Evolutionary conservation across 805 yeast genomes (phyloP).

Genomic region (Ogataea neopini): DNA sequence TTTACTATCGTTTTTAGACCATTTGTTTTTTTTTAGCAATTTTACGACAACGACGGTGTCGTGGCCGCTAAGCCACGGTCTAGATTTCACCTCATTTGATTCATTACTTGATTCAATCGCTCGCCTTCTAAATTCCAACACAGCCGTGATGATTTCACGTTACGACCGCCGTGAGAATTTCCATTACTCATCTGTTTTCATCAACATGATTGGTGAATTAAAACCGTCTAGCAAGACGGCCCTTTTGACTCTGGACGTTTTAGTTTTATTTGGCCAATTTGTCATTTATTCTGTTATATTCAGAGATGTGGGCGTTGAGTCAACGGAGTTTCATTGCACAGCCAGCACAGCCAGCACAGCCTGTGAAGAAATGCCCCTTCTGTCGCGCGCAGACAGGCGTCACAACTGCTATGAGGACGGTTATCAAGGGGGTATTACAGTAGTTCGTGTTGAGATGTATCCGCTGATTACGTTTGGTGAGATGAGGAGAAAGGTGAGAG

Average conservation of each 20-base stretch:
- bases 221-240: conserved; percentile 10
- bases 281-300: conserved; percentile 20
- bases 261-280: conserved; percentile 23
- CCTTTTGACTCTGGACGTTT: conserved; percentile 23
- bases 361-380: not conserved
- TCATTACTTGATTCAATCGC: not conserved
- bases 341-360: not conserved
- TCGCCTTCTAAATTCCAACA: conserved; percentile 15
- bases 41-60: conserved; percentile 3
- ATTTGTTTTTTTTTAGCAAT: conserved; percentile 10
- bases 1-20: conserved; percentile 18
- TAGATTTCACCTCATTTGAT: not conserved
- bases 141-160: conserved; percentile 14
- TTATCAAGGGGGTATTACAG: conserved; percentile 17
- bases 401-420: conserved; percentile 13
- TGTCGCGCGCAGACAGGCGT: not conserved
- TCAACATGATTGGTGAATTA: conserved; percentile 33
- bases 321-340: no score
- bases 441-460: conserved; percentile 21
- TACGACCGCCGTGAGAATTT: conserved; percentile 22
- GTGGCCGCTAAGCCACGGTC: not conserved
- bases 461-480: conserved; percentile 12
- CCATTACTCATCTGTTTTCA: conserved; percentile 23
- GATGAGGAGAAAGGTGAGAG: not conserved
- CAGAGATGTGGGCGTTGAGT: conserved; percentile 4